Evolutionary conservation across 2,329 filamentous ascomycete genomes (phyloP).

Genomic region (Lojkania enalia): DNA sequence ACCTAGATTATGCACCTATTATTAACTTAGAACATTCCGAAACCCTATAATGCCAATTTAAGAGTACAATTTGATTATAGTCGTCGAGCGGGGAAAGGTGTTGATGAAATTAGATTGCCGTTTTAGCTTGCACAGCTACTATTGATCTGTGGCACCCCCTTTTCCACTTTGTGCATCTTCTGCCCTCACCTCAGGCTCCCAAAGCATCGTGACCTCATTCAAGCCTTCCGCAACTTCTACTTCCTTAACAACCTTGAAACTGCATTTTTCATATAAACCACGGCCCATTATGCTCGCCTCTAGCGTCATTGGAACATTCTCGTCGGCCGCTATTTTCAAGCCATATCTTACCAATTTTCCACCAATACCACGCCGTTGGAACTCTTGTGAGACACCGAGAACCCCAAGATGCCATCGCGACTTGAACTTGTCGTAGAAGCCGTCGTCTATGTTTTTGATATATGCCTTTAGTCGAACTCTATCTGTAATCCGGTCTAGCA

Average conservation of each 20-base stretch:
- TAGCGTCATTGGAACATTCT: slow-evolving; percentile 22
- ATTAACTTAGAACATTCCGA: too few relatives aligned
- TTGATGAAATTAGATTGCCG: too few relatives aligned
- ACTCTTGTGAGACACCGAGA: slow-evolving; percentile 18
- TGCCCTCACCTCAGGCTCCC: slow-evolving; percentile 25
- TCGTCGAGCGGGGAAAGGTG: too few relatives aligned
- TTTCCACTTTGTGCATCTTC: too few relatives aligned
- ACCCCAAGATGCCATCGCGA: slow-evolving; percentile 22
- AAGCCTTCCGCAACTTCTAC: slow-evolving; percentile 12
- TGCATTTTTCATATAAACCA: slow-evolving; percentile 23
- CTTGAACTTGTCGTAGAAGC: slow-evolving; percentile 11
- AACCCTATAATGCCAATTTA: too few relatives aligned
- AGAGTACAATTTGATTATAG: too few relatives aligned
- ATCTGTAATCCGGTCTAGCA: slow-evolving; percentile 19
- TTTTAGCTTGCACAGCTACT: too few relatives aligned
- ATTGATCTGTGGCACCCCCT: too few relatives aligned
- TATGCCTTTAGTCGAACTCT: slow-evolving; percentile 6
- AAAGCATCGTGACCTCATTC: slow-evolving; percentile 20
- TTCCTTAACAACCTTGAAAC: slow-evolving; percentile 20
- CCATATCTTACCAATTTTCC: slow-evolving; percentile 18
- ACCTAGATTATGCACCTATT: too few relatives aligned
- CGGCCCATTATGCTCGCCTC: slow-evolving; percentile 21
- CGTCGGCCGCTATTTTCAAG: slow-evolving; percentile 18
- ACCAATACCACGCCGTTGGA: slow-evolving; percentile 25
- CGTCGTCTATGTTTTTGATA: neutral